Percentiles rank a stretch among this genome's conserved stretches.
Evolutionary conservation across 306 rosid species (phyloP).

Genomic region (Amphicarpaea edgeworthii): DNA sequence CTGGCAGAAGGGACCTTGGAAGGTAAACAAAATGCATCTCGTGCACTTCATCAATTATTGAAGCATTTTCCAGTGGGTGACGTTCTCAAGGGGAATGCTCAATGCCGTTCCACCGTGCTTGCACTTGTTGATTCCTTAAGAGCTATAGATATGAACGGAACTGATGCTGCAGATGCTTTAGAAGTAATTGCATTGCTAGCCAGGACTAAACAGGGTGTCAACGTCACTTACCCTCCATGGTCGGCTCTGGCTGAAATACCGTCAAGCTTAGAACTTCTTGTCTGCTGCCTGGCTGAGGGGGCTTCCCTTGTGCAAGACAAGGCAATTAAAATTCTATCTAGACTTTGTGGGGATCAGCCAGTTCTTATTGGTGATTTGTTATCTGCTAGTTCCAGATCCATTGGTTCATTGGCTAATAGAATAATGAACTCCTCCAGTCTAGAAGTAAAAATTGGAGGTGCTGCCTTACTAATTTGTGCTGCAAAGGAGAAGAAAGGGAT

Average conservation of each 20-base stretch:
- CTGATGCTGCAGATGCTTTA: conserved; percentile 82
- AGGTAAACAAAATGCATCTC: conserved; percentile 89
- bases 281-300: conserved; percentile 87
- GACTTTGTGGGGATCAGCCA: conserved; percentile 82
- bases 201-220: conserved; percentile 75
- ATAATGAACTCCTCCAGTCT: conserved; percentile 74
- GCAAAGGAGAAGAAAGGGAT: conserved; percentile 74
- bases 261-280: conserved; percentile 74
- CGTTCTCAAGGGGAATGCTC: conserved; percentile 75
- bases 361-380: conserved; percentile 72
- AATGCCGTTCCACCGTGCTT: conserved; percentile 75
- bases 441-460: conserved; percentile 87
- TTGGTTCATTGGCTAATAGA: conserved; percentile 80
- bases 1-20: conserved; percentile 82
- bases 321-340: conserved; percentile 86
- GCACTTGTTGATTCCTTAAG: conserved; percentile 80
- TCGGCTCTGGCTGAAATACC: conserved; percentile 75
- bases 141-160: conserved; percentile 67
- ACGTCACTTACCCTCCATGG: conserved; percentile 64
- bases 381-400: conserved; percentile 63
- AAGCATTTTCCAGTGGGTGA: conserved; percentile 81
- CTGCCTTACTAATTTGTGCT: conserved; percentile 83
- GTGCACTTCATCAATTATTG: conserved; percentile 87
- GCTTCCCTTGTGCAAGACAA: conserved; percentile 80
- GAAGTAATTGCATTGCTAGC: conserved; percentile 79